Conservation (phyloP, 345 rosid species). For the Gossypium raimondii region DNA sequence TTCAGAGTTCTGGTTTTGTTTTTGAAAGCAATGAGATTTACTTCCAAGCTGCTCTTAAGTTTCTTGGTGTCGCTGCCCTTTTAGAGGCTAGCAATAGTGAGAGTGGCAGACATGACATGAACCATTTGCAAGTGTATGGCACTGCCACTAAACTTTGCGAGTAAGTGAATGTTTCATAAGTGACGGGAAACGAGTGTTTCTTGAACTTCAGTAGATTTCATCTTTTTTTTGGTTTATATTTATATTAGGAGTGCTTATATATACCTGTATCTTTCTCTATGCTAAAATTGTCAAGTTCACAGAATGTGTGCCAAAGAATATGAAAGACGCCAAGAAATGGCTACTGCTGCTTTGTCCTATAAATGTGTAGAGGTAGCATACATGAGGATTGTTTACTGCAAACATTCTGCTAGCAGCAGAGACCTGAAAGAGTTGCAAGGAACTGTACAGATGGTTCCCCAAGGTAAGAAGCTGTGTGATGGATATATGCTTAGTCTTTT, state of each 20-base stretch:
- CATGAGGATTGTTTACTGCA: conserved; percentile 58
- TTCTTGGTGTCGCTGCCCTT: conserved; percentile 66
- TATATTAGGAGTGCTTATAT: not conserved
- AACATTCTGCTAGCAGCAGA: conserved; percentile 36
- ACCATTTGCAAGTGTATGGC: conserved; percentile 45
- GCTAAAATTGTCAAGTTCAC: conserved; percentile 25
- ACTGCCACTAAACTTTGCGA: conserved; percentile 57
- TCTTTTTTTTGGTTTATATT: not conserved
- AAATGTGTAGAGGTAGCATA: conserved; percentile 81
- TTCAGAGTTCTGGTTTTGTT: conserved; percentile 46
- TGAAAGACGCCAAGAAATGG: conserved; percentile 58
- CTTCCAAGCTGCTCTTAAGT: conserved; percentile 77
- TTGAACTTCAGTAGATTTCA: conserved; percentile 8
- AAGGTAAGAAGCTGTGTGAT: conserved; percentile 39
- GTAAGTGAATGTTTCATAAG: conserved; percentile 44
- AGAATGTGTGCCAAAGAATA: conserved; percentile 72
- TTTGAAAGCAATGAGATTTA: conserved; percentile 57
- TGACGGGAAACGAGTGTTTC: conserved; percentile 18
- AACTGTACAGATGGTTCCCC: conserved; percentile 40
- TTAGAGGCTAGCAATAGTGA: conserved; percentile 51
- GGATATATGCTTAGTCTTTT: not conserved
- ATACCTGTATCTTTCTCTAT: not conserved
- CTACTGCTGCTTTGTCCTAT: conserved; percentile 76
- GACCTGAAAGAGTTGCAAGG: conserved; percentile 56
- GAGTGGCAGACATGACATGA: conserved; percentile 35